Conservation (phyloP, 2,329 filamentous ascomycete species). For the Chaetomiaceae sp. region DNA sequence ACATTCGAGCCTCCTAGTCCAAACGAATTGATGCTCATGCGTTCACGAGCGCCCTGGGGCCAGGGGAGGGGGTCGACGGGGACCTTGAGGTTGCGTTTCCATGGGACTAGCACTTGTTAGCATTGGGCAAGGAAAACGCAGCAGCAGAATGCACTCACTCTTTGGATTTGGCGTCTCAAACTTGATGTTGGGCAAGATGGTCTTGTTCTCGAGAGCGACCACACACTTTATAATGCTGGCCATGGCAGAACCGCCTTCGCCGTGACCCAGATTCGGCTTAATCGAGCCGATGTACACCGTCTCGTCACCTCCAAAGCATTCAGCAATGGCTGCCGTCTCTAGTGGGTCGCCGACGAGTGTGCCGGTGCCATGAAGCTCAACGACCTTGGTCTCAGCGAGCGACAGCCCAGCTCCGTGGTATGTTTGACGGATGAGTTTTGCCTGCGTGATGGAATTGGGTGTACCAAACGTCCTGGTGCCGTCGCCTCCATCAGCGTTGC, state of each 20-base stretch:
- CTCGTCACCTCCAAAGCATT: constrained; percentile 27
- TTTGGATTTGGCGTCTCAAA: too few species aligned
- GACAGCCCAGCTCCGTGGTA: too few species aligned
- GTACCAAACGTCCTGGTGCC: constrained; percentile 25
- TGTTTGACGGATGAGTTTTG: neutral
- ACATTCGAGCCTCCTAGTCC: too few species aligned
- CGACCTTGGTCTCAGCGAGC: neutral
- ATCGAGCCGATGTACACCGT: constrained; percentile 28
- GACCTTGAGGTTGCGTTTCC: too few species aligned
- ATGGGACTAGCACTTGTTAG: too few species aligned
- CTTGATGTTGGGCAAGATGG: too few species aligned
- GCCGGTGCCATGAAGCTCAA: constrained; percentile 36
- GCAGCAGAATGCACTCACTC: too few species aligned
- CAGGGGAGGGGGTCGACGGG: too few species aligned
- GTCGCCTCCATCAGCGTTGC: constrained; percentile 28
- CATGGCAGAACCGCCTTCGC: constrained; percentile 24
- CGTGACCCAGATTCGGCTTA: constrained; percentile 31
- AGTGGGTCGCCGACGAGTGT: constrained; percentile 39
- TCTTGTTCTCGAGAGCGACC: constrained; percentile 25
- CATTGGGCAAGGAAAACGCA: too few species aligned
- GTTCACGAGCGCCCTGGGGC: too few species aligned
- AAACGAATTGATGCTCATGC: too few species aligned
- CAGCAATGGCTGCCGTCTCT: constrained; percentile 37
- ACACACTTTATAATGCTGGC: constrained; percentile 32
- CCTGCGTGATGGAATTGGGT: constrained; percentile 22